phyloP scores from a whole-genome alignment of 2,329 filamentous ascomycete genomes.

The Fusarium nematophilum region DNA sequence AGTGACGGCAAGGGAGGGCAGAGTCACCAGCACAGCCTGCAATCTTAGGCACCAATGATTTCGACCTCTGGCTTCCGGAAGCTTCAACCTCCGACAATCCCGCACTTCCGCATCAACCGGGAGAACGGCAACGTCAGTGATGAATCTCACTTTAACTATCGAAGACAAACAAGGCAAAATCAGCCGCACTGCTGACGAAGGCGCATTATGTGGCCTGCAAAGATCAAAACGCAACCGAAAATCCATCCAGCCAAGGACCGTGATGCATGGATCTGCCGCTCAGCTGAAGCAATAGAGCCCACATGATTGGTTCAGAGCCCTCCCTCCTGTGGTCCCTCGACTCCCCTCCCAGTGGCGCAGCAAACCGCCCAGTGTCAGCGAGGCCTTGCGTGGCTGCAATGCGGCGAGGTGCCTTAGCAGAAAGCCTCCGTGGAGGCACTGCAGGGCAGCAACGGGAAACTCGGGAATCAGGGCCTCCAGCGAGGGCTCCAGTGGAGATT shows the following conservation, averaged over 20 bases:
- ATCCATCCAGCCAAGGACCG: constrained; percentile 5
- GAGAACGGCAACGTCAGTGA: constrained; percentile 22
- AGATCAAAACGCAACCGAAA: too few species aligned
- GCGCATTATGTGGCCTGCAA: background rate
- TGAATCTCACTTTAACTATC: constrained; percentile 11
- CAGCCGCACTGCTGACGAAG: constrained; percentile 16
- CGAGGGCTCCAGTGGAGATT: background rate
- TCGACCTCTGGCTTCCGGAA: background rate
- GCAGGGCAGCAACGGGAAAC: constrained; percentile 1
- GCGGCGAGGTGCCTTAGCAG: constrained; percentile 1
- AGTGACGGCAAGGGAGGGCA: background rate
- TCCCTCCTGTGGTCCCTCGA: constrained; percentile 4
- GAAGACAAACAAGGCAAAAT: background rate
- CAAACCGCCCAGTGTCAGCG: constrained; percentile 1
- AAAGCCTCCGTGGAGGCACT: constrained; percentile 5
- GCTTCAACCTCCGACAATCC: background rate
- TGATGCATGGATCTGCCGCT: constrained; percentile 10
- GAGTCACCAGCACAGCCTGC: background rate
- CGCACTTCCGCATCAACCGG: constrained; percentile 20
- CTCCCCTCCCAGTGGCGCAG: constrained; percentile 39
- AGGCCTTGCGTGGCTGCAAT: constrained; percentile 8
- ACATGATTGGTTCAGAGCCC: constrained; percentile 20
- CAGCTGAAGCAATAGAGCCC: constrained; percentile 26
- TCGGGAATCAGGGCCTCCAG: background rate
- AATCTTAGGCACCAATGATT: background rate